phyloP scores from a whole-genome alignment of 1,139 yeast species.

The Pichia sp. region DNA sequence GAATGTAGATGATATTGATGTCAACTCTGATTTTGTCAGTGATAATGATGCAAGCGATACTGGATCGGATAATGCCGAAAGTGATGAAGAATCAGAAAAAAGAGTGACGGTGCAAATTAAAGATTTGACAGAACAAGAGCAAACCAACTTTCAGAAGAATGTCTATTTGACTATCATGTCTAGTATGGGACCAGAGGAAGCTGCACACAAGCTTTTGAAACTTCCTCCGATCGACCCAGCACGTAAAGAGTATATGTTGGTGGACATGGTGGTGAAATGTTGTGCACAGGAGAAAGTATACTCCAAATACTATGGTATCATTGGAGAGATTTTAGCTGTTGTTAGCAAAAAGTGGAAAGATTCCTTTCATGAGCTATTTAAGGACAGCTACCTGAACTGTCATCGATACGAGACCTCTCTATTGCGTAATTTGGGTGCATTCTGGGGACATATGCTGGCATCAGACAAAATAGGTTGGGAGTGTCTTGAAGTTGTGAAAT shows the following conservation, averaged over 20 bases:
- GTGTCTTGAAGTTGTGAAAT: constrained; percentile 39
- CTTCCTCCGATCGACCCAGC: constrained; percentile 34
- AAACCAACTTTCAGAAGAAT: constrained; percentile 58
- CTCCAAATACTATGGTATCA: constrained; percentile 76
- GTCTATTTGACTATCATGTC: constrained; percentile 84
- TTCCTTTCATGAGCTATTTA: constrained; percentile 48
- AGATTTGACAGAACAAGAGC: constrained; percentile 66
- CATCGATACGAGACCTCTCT: constrained; percentile 69
- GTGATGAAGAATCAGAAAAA: constrained; percentile 36
- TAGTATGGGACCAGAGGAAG: constrained; percentile 91
- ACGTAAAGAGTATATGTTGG: constrained; percentile 37
- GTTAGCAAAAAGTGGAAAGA: constrained; percentile 48
- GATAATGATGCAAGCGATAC: constrained; percentile 7
- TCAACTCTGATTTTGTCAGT: constrained; percentile 13
- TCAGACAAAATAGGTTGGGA: constrained; percentile 66
- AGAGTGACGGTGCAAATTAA: constrained; percentile 30
- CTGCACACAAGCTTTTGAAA: constrained; percentile 73
- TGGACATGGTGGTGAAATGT: constrained; percentile 73
- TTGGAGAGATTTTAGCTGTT: constrained; percentile 60
- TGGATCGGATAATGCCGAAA: constrained; percentile 18
- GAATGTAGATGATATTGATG: constrained; percentile 25
- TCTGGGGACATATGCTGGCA: constrained; percentile 83
- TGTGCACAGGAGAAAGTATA: constrained; percentile 86
- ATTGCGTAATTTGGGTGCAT: constrained; percentile 71
- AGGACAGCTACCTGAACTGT: constrained; percentile 46